Evolutionary conservation across 1,139 yeast genomes (phyloP).

Genomic region (Zygoascus meyerae): DNA sequence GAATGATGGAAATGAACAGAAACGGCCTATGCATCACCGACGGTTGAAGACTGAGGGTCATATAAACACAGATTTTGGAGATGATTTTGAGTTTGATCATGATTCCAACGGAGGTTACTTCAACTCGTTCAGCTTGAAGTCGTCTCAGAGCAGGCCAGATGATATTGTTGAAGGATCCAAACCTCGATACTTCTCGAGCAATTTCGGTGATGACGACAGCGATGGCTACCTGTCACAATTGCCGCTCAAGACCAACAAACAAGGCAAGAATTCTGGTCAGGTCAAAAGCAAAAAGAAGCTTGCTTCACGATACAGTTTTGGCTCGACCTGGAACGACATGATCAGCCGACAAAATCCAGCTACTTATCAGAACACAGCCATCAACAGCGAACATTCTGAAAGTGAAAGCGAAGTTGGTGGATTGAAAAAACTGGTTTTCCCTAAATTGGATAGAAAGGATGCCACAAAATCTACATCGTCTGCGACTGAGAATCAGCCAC

Average conservation of each 20-base stretch:
- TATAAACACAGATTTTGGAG: slow-evolving; percentile 4
- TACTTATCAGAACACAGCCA: slow-evolving; percentile 10
- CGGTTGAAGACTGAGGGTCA: slow-evolving; percentile 14
- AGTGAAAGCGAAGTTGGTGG: slow-evolving; percentile 9
- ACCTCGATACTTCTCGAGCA: not conserved
- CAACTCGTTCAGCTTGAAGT: not conserved
- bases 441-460: slow-evolving; percentile 2
- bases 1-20: not conserved
- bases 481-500: slow-evolving; percentile 11
- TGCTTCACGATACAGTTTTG: slow-evolving; percentile 36
- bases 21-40: slow-evolving; percentile 9
- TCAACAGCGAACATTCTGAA: slow-evolving; percentile 12
- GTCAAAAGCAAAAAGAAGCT: slow-evolving; percentile 20
- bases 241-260: not conserved
- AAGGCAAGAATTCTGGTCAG: slow-evolving; percentile 1
- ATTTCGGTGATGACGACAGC: not conserved
- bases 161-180: slow-evolving; percentile 1
- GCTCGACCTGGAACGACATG: slow-evolving; percentile 29
- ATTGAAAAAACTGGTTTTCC: slow-evolving; percentile 9
- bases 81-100: slow-evolving; percentile 13
- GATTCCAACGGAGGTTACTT: slow-evolving; percentile 11
- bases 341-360: slow-evolving; percentile 7
- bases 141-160: not conserved
- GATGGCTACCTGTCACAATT: not conserved
- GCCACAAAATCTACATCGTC: slow-evolving; percentile 9